A percentile compares a stretch with the other conserved stretches of the same genome.
Evolutionary conservation across 306 rosid species (phyloP).

Genomic region (Cicer arietinum): DNA sequence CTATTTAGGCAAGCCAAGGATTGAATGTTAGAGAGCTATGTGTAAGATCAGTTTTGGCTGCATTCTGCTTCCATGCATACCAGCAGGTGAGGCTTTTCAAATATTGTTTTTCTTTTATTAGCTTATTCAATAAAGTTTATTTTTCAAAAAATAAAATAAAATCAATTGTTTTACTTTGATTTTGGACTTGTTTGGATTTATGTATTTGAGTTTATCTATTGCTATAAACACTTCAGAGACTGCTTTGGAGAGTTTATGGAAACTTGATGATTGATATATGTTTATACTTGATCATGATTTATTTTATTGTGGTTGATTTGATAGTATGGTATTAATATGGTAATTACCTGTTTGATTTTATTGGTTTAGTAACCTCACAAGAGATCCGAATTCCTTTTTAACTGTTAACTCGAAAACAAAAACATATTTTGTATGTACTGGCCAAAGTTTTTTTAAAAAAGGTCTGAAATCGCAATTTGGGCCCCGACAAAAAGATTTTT

Average conservation of each 20-base stretch:
- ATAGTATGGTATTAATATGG: neutral
- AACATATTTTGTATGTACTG: neutral
- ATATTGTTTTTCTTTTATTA: neutral
- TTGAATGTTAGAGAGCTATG: slow-evolving; percentile 65
- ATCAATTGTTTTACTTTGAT: no score
- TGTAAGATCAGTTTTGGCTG: slow-evolving; percentile 65
- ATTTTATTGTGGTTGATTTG: neutral
- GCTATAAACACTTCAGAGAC: no score
- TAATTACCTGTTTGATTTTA: neutral
- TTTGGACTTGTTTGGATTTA: no score
- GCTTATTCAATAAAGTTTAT: no score
- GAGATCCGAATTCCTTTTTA: slow-evolving; percentile 1
- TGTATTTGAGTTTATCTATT: no score
- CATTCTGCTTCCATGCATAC: slow-evolving; percentile 73
- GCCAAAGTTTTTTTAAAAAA: neutral
- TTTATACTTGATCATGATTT: neutral
- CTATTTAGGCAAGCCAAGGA: slow-evolving; percentile 64
- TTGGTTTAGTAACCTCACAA: neutral
- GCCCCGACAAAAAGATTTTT: neutral
- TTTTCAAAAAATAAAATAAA: no score
- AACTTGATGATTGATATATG: no score
- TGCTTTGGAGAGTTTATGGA: no score
- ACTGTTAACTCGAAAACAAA: neutral
- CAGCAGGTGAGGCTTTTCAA: slow-evolving; percentile 65
- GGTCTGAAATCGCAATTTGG: neutral